These are phyloP conservation scores for Chrysoporthe puriensis DNA, from an alignment of 2,329 filamentous ascomycete genomes.

Conservation along the genomic window DNA sequence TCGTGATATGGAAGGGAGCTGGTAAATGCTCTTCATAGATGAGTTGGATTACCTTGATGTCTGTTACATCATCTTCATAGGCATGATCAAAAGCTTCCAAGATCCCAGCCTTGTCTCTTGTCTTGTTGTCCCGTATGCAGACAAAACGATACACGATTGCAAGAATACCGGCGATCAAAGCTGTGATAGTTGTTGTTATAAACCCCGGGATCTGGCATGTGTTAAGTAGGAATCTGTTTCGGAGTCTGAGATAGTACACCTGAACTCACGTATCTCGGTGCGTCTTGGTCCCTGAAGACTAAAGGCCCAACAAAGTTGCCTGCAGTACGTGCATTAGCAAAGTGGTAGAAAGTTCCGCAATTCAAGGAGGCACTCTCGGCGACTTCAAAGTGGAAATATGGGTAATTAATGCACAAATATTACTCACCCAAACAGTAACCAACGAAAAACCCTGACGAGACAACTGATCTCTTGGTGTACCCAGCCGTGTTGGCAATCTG, in stretches of 20 bases:
- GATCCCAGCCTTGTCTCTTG: slow-evolving; percentile 10
- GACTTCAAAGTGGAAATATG: too few relatives aligned
- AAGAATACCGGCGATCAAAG: slow-evolving; percentile 38
- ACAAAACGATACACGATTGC: slow-evolving; percentile 46
- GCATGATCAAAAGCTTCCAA: slow-evolving; percentile 19
- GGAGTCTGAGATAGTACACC: not conserved
- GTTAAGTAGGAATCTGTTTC: not conserved
- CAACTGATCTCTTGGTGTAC: slow-evolving; percentile 54
- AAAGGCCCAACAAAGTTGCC: slow-evolving; percentile 50
- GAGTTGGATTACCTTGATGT: slow-evolving; percentile 17
- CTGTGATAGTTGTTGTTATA: slow-evolving; percentile 42
- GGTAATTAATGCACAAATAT: too few relatives aligned
- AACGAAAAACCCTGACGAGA: slow-evolving; percentile 52
- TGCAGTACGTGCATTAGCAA: slow-evolving; percentile 5
- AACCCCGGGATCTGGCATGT: slow-evolving; percentile 38
- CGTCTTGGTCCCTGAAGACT: slow-evolving; percentile 45
- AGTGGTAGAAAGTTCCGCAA: not conserved
- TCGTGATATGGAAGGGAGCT: too few relatives aligned
- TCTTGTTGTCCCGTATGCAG: slow-evolving; percentile 25
- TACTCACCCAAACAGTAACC: slow-evolving; percentile 52
- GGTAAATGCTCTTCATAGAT: not conserved
- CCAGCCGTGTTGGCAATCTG: slow-evolving; percentile 55
- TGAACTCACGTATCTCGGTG: slow-evolving; percentile 40
- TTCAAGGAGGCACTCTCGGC: too few relatives aligned
- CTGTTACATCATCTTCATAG: slow-evolving; percentile 19